Evolutionary conservation across 352 stramenopile species (phyloP), one percentile per base, ranked within the genome.

Genomic region (Thalassiosira hispida): DNA sequence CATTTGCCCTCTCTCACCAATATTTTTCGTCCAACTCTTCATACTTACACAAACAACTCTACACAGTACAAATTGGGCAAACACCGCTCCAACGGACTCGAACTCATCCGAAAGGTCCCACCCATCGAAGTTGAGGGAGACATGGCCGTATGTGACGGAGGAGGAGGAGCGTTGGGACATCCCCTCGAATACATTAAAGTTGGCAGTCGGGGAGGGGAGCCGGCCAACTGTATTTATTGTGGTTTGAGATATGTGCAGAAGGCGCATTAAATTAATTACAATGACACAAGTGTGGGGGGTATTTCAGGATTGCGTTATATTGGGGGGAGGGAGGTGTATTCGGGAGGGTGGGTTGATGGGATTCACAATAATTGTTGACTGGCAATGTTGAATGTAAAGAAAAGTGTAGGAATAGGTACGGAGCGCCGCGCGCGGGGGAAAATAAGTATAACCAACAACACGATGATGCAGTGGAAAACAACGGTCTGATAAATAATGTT

Each of bases 121-220:
- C 72, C 88, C 14, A 95, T 98, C 46, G 92, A 98, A 77, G 94
- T 99, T n/a, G 95, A 96, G 20, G 89, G 92, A 59, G 86, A 94
- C 72, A 90, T 97, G 51, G 96, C 96, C 1, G 92, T 98, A 71
- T 99, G 97, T 76, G 96, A 98, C 80, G 96, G 97, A 47, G 97
- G 97, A 57, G 96, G 96, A 68, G 97, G 97, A 18, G 94, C 96
- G 20, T 89, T 99, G 33, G 97, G 97, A 56, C 97, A 99, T 91
- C 97, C 97, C 42, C 70, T 98, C 66, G 96, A 99, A 83, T 94
- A 94, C 60, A 92, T 94, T 56, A 91, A 87, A 52, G 67, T 94
- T 57, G 76, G 68, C 18, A 52, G 83, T 57, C 75, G 77, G 18
- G 78, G 77, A 20, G 83, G 80, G 22, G 55, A 81, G 18, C 75